These are phyloP conservation scores for Malus orientalis DNA, from an alignment of 306 rosid genomes.

Conservation along the genomic window DNA sequence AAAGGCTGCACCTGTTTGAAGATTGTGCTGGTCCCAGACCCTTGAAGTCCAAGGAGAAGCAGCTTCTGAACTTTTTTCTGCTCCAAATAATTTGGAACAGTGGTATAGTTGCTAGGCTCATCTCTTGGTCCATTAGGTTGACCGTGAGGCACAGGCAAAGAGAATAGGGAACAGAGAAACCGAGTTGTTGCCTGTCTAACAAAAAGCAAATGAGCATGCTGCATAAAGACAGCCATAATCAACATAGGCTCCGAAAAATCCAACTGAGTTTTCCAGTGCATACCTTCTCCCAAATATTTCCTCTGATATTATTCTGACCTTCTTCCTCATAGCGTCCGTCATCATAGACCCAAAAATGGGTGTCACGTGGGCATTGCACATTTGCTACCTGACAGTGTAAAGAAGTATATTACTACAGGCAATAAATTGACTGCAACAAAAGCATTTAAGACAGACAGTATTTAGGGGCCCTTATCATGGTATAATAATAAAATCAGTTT, in stretches of 20 bases:
- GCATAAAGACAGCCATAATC: conserved; percentile 16
- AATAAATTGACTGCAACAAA: conserved; percentile 6
- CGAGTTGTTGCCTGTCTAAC: conserved; percentile 77
- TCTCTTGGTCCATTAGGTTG: conserved; percentile 70
- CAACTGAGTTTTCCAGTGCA: conserved; percentile 11
- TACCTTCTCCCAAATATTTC: conserved; percentile 99
- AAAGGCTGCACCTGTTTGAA: conserved; percentile 72
- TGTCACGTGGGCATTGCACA: conserved; percentile 98
- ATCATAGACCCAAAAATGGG: conserved; percentile 99
- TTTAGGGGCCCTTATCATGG: background rate
- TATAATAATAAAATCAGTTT: background rate
- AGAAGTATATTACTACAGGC: conserved; percentile 12
- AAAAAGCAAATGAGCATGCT: conserved; percentile 22
- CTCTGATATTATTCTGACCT: conserved; percentile 97
- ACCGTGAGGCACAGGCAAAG: conserved; percentile 79
- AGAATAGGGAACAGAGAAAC: conserved; percentile 63
- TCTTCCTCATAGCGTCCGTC: conserved; percentile 99
- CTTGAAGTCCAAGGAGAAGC: conserved; percentile 85
- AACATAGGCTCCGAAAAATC: conserved; percentile 2
- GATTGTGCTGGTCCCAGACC: conserved; percentile 96
- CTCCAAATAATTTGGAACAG: conserved; percentile 73
- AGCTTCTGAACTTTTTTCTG: conserved; percentile 85
- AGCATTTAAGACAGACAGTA: background rate
- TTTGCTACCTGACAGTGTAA: conserved; percentile 74
- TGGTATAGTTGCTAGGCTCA: conserved; percentile 72